Conservation (phyloP, 2,329 filamentous ascomycete species). For the Botrytis hyacinthi region DNA sequence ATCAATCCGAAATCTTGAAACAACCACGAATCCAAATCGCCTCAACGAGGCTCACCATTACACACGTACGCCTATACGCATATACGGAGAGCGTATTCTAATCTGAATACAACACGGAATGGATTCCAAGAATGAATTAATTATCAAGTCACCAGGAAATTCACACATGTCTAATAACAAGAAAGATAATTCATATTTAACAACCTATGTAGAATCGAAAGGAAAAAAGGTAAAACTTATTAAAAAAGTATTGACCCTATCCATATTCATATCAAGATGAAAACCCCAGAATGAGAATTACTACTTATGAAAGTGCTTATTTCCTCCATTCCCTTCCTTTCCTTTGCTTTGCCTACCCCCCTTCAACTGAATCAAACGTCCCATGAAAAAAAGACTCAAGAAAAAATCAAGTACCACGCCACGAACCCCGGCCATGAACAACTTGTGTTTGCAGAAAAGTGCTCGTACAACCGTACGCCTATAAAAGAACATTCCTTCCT, state of each 20-base stretch:
- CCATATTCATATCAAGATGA: background rate
- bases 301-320: background rate
- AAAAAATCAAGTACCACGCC: constrained; percentile 1
- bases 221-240: background rate
- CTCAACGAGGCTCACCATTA: background rate
- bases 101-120: background rate
- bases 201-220: background rate
- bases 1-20: background rate
- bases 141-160: background rate
- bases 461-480: constrained; percentile 8
- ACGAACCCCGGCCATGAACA: constrained; percentile 15
- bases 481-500: background rate
- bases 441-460: constrained; percentile 9
- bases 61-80: background rate
- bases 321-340: background rate
- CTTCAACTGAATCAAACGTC: background rate
- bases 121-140: too few species aligned
- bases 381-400: background rate
- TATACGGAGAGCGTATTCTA: background rate
- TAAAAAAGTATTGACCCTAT: background rate
- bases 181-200: background rate
- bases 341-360: background rate
- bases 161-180: background rate
- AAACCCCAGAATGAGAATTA: background rate
- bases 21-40: background rate